phyloP scores from a whole-genome alignment of 768 basidiomycete species.

The Rhodocollybia butyracea region DNA sequence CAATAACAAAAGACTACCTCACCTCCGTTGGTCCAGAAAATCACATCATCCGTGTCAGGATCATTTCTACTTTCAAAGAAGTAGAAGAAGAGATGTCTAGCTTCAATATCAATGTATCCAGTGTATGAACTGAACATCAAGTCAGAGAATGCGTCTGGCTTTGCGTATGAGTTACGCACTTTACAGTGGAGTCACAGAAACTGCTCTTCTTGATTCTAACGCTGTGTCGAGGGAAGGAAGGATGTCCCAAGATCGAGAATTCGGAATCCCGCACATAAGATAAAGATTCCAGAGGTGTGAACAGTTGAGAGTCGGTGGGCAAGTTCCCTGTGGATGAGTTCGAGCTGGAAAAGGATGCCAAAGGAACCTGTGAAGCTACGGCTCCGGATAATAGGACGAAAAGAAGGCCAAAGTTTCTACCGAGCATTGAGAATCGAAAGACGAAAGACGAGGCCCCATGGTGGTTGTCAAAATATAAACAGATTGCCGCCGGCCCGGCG shows the following conservation, averaged over 20 bases:
- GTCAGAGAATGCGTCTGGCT: neutral
- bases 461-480: neutral
- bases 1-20: no score
- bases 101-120: slow-evolving; percentile 64
- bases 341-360: neutral
- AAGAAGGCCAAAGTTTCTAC: neutral
- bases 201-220: slow-evolving; percentile 58
- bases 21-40: slow-evolving; percentile 22
- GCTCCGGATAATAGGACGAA: neutral
- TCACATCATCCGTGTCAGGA: slow-evolving; percentile 58
- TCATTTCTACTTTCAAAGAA: slow-evolving; percentile 71
- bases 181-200: slow-evolving; percentile 65
- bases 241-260: slow-evolving; percentile 41
- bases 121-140: slow-evolving; percentile 45
- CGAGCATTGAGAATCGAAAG: neutral
- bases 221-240: slow-evolving; percentile 48
- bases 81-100: slow-evolving; percentile 69
- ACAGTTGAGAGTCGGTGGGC: neutral
- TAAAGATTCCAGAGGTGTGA: slow-evolving; percentile 11
- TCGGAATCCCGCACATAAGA: slow-evolving; percentile 11
- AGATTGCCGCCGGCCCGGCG: neutral
- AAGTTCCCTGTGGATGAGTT: neutral
- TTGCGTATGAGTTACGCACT: slow-evolving; percentile 28
- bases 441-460: neutral
- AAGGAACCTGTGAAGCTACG: neutral